Evolutionary conservation across 2,329 filamentous ascomycete genomes (phyloP).

Genomic region (Colletotrichum chlorophyti): DNA sequence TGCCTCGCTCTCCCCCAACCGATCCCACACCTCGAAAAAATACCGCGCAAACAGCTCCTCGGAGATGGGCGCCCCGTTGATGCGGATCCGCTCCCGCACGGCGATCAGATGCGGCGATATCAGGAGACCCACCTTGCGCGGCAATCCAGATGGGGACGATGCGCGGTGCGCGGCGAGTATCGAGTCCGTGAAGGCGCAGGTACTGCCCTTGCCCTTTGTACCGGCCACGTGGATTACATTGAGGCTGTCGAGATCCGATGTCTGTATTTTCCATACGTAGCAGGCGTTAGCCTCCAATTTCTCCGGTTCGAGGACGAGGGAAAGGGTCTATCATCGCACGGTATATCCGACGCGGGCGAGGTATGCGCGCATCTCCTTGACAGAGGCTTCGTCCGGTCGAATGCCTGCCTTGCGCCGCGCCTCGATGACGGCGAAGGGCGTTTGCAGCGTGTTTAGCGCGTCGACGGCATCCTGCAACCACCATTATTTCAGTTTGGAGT

Average conservation of each 20-base stretch:
- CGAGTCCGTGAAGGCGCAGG: constrained; percentile 81
- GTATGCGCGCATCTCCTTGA: constrained; percentile 79
- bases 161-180: constrained; percentile 59
- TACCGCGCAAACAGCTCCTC: constrained; percentile 75
- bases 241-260: constrained; percentile 47
- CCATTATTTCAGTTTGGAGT: neutral
- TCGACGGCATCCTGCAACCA: constrained; percentile 81
- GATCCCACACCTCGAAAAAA: constrained; percentile 87
- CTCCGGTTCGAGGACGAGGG: neutral
- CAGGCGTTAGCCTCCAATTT: neutral
- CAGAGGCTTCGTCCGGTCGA: constrained; percentile 67
- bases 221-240: constrained; percentile 83
- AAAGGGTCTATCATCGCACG: neutral
- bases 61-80: constrained; percentile 75
- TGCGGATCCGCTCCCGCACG: constrained; percentile 83
- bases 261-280: neutral
- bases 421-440: constrained; percentile 82
- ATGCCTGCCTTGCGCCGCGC: constrained; percentile 77
- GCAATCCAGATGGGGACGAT: constrained; percentile 28
- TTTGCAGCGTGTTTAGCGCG: constrained; percentile 88
- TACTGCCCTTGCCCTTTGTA: constrained; percentile 93
- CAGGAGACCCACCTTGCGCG: constrained; percentile 72
- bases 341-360: constrained; percentile 48
- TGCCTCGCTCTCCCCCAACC: constrained; percentile 49
- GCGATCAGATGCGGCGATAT: constrained; percentile 87